Conservation (phyloP, 805 yeast species). For the Metschnikowia lochheadii region DNA sequence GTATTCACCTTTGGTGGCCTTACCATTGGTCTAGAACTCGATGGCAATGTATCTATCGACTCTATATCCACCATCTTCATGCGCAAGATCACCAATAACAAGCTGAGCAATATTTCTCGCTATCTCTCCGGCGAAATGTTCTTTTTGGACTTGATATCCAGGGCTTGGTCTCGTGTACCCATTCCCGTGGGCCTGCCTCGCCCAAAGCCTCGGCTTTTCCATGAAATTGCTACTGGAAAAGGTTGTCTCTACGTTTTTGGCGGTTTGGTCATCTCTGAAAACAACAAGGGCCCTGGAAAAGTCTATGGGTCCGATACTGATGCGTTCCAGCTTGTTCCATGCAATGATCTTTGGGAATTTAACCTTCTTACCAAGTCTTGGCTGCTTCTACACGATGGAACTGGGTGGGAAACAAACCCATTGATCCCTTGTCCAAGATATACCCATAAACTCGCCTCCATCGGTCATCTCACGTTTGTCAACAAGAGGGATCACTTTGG, state of each 20-base stretch:
- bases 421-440: conserved; percentile 40
- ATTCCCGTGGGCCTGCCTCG: conserved; percentile 18
- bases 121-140: conserved; percentile 64
- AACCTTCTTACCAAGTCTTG: conserved; percentile 51
- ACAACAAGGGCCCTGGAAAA: neutral
- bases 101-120: conserved; percentile 25
- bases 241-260: conserved; percentile 59
- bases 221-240: conserved; percentile 49
- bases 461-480: conserved; percentile 35
- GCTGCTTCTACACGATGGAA: conserved; percentile 46
- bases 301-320: conserved; percentile 16
- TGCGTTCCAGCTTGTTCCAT: conserved; percentile 34
- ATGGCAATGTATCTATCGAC: conserved; percentile 31
- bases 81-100: conserved; percentile 23
- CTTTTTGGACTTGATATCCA: conserved; percentile 52
- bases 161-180: conserved; percentile 50
- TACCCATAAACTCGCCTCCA: conserved; percentile 47
- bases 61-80: conserved; percentile 39
- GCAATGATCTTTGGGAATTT: conserved; percentile 69
- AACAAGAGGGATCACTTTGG: conserved; percentile 44
- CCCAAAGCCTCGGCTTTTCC: conserved; percentile 53
- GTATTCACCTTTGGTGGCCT: conserved; percentile 68
- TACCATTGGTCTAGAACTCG: conserved; percentile 50
- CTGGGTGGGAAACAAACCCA: conserved; percentile 17
- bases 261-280: conserved; percentile 45